These are phyloP conservation scores for Acanthamoeba healyi DNA, from an alignment of 208 protist species.

Conservation along the genomic window DNA sequence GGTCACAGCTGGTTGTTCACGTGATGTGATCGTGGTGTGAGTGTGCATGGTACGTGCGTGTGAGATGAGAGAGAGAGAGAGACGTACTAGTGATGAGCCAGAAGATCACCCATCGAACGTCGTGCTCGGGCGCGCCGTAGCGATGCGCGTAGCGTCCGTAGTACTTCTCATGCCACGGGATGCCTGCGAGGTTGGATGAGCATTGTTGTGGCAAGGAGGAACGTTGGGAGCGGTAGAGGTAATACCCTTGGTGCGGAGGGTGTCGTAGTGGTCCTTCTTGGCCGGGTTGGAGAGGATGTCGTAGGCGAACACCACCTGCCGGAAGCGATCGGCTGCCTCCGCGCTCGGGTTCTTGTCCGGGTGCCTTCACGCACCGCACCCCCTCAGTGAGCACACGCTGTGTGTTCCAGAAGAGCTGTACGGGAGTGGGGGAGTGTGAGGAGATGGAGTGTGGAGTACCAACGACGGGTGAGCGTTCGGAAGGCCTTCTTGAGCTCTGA, in stretches of 20 bases:
- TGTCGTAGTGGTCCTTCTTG: constrained; percentile 5
- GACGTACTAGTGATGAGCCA: constrained; percentile 59
- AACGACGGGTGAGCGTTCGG: not conserved
- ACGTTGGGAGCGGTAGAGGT: not conserved
- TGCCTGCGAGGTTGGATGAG: not conserved
- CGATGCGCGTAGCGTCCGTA: constrained; percentile 65
- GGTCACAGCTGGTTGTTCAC: not conserved
- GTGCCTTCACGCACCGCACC: constrained; percentile 16
- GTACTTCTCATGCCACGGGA: constrained; percentile 72
- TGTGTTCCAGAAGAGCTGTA: not conserved
- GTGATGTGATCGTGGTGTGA: not conserved
- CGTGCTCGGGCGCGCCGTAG: constrained; percentile 71
- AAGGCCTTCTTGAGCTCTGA: constrained; percentile 37
- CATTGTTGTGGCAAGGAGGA: not conserved
- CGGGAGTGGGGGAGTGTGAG: not conserved
- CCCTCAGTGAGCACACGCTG: not conserved
- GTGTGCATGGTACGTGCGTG: not conserved
- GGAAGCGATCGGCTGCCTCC: not conserved
- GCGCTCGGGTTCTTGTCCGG: constrained; percentile 59
- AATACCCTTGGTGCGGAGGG: constrained; percentile 2
- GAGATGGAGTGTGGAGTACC: not conserved
- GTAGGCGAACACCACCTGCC: constrained; percentile 59
- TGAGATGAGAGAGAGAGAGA: not conserved
- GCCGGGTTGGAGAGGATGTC: constrained; percentile 36
- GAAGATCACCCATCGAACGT: constrained; percentile 71